Conservation (phyloP, 257 asterid species). For the Euphrasia confusa region DNA sequence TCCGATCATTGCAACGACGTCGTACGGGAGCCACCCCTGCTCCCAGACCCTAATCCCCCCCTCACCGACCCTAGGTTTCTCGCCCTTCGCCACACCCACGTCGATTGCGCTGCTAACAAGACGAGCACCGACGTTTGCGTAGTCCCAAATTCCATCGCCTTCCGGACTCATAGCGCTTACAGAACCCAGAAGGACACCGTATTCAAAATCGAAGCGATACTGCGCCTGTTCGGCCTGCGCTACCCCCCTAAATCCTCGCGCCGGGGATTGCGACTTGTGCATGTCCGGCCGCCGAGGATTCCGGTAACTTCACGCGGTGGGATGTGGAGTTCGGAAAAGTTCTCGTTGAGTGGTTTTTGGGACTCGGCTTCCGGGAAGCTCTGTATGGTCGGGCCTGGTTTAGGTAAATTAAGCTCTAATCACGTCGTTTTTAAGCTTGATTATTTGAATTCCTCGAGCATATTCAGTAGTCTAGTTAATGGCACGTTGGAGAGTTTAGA, state of each 20-base stretch:
- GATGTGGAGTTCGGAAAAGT: conserved; percentile 23
- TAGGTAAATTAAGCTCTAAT: conserved; percentile 29
- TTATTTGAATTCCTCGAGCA: conserved; percentile 58
- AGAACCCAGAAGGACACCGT: conserved; percentile 47
- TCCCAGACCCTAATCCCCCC: conserved; percentile 32
- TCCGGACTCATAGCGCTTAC: conserved; percentile 34
- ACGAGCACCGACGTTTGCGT: conserved; percentile 17
- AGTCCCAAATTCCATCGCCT: conserved; percentile 34
- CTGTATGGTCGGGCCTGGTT: conserved; percentile 78
- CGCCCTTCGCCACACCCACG: conserved; percentile 36
- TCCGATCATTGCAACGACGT: conserved; percentile 44
- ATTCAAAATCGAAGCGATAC: conserved; percentile 48
- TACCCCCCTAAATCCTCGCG: conserved; percentile 39
- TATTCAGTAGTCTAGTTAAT: conserved; percentile 61
- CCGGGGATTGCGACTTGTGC: conserved; percentile 60
- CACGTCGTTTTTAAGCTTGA: conserved; percentile 67
- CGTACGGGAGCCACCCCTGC: conserved; percentile 37
- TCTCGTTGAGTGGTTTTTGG: conserved; percentile 64
- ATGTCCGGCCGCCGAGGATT: conserved; percentile 59
- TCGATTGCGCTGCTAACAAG: conserved; percentile 25
- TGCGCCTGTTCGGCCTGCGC: conserved; percentile 29
- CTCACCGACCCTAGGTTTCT: conserved; percentile 28
- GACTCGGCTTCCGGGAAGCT: conserved; percentile 67
- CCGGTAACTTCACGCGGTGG: conserved; percentile 34
- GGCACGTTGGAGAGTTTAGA: conserved; percentile 52